A percentile compares a stretch with the other conserved stretches of the same genome.
phyloP scores from a whole-genome alignment of 352 stramenopile species.

The Phytophthora lateralis region DNA sequence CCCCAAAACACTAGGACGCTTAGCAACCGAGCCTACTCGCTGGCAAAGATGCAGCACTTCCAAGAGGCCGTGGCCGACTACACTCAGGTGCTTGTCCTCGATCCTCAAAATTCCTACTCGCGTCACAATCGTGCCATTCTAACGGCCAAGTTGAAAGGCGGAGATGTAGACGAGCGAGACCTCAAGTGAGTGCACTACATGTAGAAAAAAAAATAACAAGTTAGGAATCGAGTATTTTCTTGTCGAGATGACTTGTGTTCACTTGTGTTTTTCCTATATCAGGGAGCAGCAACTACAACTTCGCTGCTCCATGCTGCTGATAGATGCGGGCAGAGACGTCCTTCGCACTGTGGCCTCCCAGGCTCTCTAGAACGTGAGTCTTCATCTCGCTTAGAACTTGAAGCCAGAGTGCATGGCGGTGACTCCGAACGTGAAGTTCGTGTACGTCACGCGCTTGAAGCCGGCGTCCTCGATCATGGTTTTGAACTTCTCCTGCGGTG shows the following conservation, averaged over 20 bases:
- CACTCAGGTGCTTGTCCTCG: constrained; percentile 67
- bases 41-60: constrained; percentile 79
- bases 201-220: background rate
- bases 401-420: constrained; percentile 98
- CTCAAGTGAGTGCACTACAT: constrained; percentile 27
- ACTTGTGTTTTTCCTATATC: constrained; percentile 6
- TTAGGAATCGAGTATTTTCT: constrained; percentile 15
- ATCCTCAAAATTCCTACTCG: constrained; percentile 80
- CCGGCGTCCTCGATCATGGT: constrained; percentile 94
- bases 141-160: constrained; percentile 70
- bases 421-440: constrained; percentile 97
- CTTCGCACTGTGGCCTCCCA: background rate
- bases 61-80: constrained; percentile 79
- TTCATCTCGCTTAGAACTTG: constrained; percentile 77
- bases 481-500: constrained; percentile 96
- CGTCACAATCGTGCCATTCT: constrained; percentile 88
- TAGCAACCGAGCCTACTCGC: constrained; percentile 87
- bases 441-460: constrained; percentile 94
- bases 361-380: constrained; percentile 9
- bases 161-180: constrained; percentile 40
- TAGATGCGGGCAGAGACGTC: constrained; percentile 8
- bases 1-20: constrained; percentile 80
- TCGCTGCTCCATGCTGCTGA: constrained; percentile 15
- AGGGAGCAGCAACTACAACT: constrained; percentile 2
- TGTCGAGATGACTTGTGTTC: constrained; percentile 7